Percentiles rank a stretch among this genome's conserved stretches.
Conservation (phyloP, 257 asterid species). For the Ilex asprella region DNA sequence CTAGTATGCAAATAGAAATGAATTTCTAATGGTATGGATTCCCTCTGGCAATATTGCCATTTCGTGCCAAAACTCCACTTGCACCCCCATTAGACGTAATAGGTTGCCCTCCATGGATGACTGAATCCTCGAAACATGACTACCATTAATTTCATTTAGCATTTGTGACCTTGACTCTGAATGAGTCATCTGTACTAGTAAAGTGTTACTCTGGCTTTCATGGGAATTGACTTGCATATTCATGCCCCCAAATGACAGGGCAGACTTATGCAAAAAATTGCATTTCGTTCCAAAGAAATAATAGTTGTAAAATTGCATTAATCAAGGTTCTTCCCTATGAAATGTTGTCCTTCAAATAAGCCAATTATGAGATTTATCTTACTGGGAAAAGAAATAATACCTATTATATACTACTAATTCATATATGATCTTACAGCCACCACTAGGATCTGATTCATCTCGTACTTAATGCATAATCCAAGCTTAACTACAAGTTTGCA, state of each 20-base stretch:
- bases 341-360: background rate
- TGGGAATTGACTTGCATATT: conserved; percentile 42
- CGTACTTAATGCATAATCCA: too few relatives aligned
- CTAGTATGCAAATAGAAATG: too few relatives aligned
- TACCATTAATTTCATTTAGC: conserved; percentile 30
- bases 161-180: conserved; percentile 37
- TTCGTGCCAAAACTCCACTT: conserved; percentile 26
- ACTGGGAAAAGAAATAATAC: too few relatives aligned
- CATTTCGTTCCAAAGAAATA: conserved; percentile 29
- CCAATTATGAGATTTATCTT: too few relatives aligned
- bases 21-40: conserved; percentile 11
- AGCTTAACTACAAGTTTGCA: too few relatives aligned
- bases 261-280: conserved; percentile 55
- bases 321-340: background rate
- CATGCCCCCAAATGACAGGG: conserved; percentile 41
- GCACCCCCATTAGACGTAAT: conserved; percentile 28
- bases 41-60: conserved; percentile 29
- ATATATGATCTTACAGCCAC: too few relatives aligned
- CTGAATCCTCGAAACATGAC: conserved; percentile 30
- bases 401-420: too few relatives aligned
- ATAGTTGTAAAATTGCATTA: too few relatives aligned
- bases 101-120: conserved; percentile 31
- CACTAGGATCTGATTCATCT: too few relatives aligned
- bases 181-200: conserved; percentile 44
- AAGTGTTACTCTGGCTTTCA: conserved; percentile 28